Base-by-base conservation (phyloP, 2,329 filamentous ascomycete species). In the Penicillium palitans region DNA sequence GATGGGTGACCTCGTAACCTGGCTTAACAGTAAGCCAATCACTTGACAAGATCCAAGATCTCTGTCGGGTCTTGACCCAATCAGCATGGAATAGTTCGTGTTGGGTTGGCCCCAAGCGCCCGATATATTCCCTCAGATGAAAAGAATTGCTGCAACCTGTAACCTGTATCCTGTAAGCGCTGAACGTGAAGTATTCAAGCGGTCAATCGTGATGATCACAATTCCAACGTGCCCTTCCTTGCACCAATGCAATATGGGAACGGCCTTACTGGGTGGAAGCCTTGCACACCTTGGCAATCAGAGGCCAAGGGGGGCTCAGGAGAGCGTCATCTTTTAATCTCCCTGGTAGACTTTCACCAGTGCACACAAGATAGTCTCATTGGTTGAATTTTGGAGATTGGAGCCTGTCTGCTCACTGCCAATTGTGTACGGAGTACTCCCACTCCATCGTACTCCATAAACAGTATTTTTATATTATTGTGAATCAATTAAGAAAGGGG, bases 11-110 rank as follows among this genome's bases (percentile, higher is more conserved):
- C 59, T 49, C 50, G 50, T 54, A 58, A 40, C 17, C 40, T 42
- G 35, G 41, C 12, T 25, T 29, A 12, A 29, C 12, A 21, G 24
- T n/a, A 57, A 21, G 19, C 59, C 60, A 61, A 61, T 61, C 57
- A 60, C 40, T 47, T 19, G n/a, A 44, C 21, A n/a, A 51, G 40
- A 57, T 57, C 29, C 33, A 24, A 29, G 40, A 57, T 53, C 45
- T 47, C 19, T 25, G 21, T 52, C 27, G 29, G 13, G 27, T 6
- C 17, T 19, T 54, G 25, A 39, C 27, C 59, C 59, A 57, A 61
- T 61, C 57, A 60, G 53, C 53, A 57, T 10, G 10, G 25, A 27
- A 44, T 21, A 27, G 47, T 25, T 50, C 12, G 17, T 41, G 44
- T 49, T 55, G 52, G 44, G 45, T 49, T 55, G 44, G 44, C 10